Conservation (phyloP, 345 rosid genomes). For the Streptanthus diversifolius region DNA sequence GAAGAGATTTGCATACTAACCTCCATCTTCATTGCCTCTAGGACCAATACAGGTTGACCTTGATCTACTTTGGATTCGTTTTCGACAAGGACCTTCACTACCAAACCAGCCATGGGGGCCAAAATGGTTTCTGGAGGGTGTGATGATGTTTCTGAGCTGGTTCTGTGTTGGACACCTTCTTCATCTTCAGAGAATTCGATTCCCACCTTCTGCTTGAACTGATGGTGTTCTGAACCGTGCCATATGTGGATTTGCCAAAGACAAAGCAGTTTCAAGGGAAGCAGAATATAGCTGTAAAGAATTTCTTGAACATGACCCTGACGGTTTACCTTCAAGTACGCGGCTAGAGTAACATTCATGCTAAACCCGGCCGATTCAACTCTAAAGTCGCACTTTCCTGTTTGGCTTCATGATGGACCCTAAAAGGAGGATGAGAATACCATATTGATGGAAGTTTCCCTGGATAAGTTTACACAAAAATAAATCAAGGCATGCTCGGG, state of each 20-base stretch:
- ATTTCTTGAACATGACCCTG: background rate
- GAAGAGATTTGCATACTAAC: slow-evolving; percentile 35
- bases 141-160: slow-evolving; percentile 45
- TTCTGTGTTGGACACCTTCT: slow-evolving; percentile 53
- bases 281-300: background rate
- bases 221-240: slow-evolving; percentile 60
- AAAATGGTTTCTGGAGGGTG: slow-evolving; percentile 65
- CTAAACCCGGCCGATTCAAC: slow-evolving; percentile 61
- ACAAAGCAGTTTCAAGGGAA: slow-evolving; percentile 14
- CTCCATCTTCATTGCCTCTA: slow-evolving; percentile 99
- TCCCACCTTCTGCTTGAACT: slow-evolving; percentile 65
- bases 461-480: slow-evolving; percentile 36
- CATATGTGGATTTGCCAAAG: slow-evolving; percentile 65
- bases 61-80: slow-evolving; percentile 67
- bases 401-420: slow-evolving; percentile 65
- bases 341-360: slow-evolving; percentile 54
- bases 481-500: slow-evolving; percentile 7
- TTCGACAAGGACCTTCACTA: slow-evolving; percentile 73
- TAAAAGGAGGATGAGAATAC: slow-evolving; percentile 77
- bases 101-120: slow-evolving; percentile 96
- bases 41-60: slow-evolving; percentile 76
- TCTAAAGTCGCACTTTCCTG: slow-evolving; percentile 48
- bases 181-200: slow-evolving; percentile 52
- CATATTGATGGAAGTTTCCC: slow-evolving; percentile 60
- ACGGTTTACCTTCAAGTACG: slow-evolving; percentile 55